These are phyloP conservation scores for Fusarium mangiferae DNA, from an alignment of 2,329 filamentous ascomycete species.

Conservation along the genomic window DNA sequence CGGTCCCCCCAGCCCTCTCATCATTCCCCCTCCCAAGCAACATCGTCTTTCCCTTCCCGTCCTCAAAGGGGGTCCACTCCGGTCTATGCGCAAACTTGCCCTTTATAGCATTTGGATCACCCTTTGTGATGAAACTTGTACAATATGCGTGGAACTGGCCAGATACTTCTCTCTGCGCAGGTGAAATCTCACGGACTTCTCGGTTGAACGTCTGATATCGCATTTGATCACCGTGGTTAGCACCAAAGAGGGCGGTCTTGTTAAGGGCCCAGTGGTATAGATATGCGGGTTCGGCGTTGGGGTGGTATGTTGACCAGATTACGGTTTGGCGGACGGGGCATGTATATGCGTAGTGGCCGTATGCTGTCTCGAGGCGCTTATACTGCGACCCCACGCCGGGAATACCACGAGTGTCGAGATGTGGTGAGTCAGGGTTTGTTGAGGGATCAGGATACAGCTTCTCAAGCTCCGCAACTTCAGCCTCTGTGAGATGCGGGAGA, in stretches of 20 bases:
- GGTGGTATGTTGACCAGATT: conserved; percentile 35
- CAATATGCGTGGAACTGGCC: conserved; percentile 38
- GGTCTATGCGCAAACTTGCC: conserved; percentile 38
- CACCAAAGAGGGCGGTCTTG: conserved; percentile 37
- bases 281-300: conserved; percentile 40
- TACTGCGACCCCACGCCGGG: conserved; percentile 32
- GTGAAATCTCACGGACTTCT: conserved; percentile 50
- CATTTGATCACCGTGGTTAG: conserved; percentile 42
- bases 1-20: conserved; percentile 56
- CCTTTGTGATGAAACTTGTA: conserved; percentile 37
- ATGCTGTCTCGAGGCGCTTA: conserved; percentile 35
- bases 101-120: conserved; percentile 34
- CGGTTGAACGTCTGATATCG: conserved; percentile 52
- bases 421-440: conserved; percentile 24
- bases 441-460: conserved; percentile 35
- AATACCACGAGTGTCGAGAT: conserved; percentile 27
- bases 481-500: conserved; percentile 37
- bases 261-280: conserved; percentile 47
- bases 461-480: conserved; percentile 29
- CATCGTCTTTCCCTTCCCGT: conserved; percentile 51
- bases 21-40: conserved; percentile 60
- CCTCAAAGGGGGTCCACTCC: conserved; percentile 41
- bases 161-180: conserved; percentile 39
- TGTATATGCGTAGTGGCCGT: conserved; percentile 40
- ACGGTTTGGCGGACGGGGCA: conserved; percentile 39